These are phyloP conservation scores for Conoideocrella luteorostrata DNA, from an alignment of 2,329 filamentous ascomycete genomes.

Conservation along the genomic window DNA sequence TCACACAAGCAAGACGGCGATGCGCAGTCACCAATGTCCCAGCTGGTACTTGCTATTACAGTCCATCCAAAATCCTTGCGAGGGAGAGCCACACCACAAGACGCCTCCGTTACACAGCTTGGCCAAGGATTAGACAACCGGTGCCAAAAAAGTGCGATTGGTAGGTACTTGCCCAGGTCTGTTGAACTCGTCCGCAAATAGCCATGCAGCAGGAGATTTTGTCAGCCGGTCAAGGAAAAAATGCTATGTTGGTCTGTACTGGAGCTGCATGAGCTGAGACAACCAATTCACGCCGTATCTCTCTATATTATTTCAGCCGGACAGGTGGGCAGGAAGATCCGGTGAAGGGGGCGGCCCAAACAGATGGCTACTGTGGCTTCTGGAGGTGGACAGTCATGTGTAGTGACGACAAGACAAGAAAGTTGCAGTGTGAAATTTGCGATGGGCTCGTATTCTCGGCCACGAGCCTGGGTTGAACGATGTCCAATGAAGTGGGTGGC, in stretches of 20 bases:
- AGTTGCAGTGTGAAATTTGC: not conserved
- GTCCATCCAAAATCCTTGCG: slow-evolving; percentile 22
- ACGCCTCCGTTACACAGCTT: slow-evolving; percentile 25
- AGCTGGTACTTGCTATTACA: slow-evolving; percentile 3
- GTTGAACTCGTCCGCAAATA: not conserved
- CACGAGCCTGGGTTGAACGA: slow-evolving; percentile 9
- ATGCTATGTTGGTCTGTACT: not conserved
- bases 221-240: slow-evolving; percentile 2
- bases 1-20: slow-evolving; percentile 24
- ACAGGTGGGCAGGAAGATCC: not conserved
- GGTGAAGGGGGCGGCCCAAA: slow-evolving; percentile 4
- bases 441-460: slow-evolving; percentile 25
- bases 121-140: slow-evolving; percentile 18
- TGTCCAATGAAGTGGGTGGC: slow-evolving; percentile 20
- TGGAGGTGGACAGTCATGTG: slow-evolving; percentile 16
- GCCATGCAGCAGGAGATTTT: not conserved
- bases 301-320: not conserved
- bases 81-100: slow-evolving; percentile 24
- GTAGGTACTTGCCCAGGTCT: slow-evolving; percentile 22
- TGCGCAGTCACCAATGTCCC: slow-evolving; percentile 3
- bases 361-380: slow-evolving; percentile 18
- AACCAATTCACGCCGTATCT: not conserved
- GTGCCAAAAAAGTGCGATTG: slow-evolving; percentile 24
- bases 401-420: slow-evolving; percentile 14
- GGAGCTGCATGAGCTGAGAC: slow-evolving; percentile 2